Base-by-base conservation (phyloP, 1,284 basidiomycete genomes). In the Ustilago tritici region DNA sequence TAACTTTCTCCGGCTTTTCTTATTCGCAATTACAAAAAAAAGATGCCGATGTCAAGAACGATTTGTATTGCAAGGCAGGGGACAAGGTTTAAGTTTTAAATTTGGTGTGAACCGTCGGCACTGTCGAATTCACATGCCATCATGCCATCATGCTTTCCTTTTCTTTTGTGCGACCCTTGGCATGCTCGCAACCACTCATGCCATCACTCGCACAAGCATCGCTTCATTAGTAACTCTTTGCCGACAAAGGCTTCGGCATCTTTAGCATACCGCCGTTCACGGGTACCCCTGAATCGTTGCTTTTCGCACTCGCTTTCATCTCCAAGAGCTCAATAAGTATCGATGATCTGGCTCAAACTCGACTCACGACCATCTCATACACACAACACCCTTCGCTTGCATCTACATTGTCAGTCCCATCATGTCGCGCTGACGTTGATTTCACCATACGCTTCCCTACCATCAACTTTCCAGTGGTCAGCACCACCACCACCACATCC, bases 361-460 rank as follows among this genome's bases (percentile, higher is more conserved):
- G 49, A 31, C 28, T 50, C 31, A 17, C 23, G 31, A 50, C 12
- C 49, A 32, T 50, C 43, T 61, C 59, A 61, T 61, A 61, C 53
- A 61, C 49, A 32, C 49, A 11, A 43, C 28, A 32, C 40, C 23
- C 9, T 36, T 34, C 40, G 11, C 11, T 28, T 41, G 7, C n/a
- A 36, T 54, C 52, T 54, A 4, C 19, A 1, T 5, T 28, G 9
- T 12, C 34, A 7, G 0, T 5, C 19, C 10, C 50, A 35, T 32
- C 50, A 59, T 65, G 63, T 59, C 52, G 40, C 59, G 19, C 9
- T 65, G 63, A 65, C 38, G 17, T 54, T 49, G 8, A 34, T 12
- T 15, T 53, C 14, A 14, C 7, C 7, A 34, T 14, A 6, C n/a
- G n/a, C 19, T 19, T 4, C 5, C 56, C 23, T 38, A 19, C 36